phyloP scores from a whole-genome alignment of 2,329 filamentous ascomycete genomes.

The Cordyceps cicadae region DNA sequence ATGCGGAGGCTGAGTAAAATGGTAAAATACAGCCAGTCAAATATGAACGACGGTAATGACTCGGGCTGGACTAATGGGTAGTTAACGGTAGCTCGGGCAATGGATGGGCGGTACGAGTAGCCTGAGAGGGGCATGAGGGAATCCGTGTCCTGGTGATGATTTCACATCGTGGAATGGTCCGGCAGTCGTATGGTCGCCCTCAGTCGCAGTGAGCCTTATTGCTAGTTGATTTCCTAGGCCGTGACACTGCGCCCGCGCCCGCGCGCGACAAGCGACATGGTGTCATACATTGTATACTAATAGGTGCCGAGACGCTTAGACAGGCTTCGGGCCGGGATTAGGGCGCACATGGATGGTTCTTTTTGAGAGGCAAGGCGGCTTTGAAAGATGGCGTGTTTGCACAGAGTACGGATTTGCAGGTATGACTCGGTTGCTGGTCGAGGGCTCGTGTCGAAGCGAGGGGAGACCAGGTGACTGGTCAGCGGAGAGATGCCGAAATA shows the following conservation, averaged over 20 bases:
- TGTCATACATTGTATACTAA: neutral
- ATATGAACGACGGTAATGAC: neutral
- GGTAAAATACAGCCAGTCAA: too few relatives aligned
- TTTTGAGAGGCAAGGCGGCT: neutral
- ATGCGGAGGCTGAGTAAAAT: too few relatives aligned
- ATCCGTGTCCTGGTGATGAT: neutral
- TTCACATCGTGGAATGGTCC: neutral
- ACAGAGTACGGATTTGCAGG: too few relatives aligned
- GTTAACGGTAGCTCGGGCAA: neutral
- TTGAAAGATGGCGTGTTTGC: too few relatives aligned
- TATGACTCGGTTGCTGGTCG: neutral
- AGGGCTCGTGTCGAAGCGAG: neutral
- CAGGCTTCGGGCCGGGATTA: neutral
- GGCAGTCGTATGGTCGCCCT: neutral
- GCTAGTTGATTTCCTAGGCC: neutral
- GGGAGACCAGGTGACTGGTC: neutral
- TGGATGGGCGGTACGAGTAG: neutral
- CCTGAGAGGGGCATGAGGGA: neutral
- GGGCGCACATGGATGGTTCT: neutral
- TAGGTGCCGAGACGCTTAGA: neutral
- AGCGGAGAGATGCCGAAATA: neutral
- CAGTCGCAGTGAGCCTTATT: neutral
- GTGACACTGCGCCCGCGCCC: neutral
- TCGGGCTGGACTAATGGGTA: neutral
- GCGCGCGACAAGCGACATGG: neutral